A percentile compares a stretch with the other conserved stretches of the same genome.
Conservation (phyloP, 2,329 filamentous ascomycete species). For the Monilinia fructicola region DNA sequence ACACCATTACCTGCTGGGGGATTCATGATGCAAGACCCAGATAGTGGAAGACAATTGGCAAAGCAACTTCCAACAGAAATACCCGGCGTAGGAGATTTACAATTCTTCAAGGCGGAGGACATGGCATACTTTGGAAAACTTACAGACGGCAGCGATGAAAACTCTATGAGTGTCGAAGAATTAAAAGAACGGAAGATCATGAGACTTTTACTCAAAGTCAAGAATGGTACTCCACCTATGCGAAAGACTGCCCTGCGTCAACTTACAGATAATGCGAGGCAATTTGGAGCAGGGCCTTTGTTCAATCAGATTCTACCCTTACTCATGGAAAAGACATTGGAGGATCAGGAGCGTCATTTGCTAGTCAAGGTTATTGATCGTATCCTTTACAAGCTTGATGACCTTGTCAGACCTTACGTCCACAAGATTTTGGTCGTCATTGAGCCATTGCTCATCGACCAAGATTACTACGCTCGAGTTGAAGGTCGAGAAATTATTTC, state of each 20-base stretch:
- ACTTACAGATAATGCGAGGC: constrained; percentile 93
- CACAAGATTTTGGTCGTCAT: constrained; percentile 99
- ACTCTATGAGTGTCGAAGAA: constrained; percentile 87
- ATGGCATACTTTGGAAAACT: constrained; percentile 99
- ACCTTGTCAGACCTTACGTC: constrained; percentile 91
- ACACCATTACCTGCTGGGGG: constrained; percentile 74
- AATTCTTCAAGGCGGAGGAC: constrained; percentile 98
- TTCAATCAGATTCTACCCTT: constrained; percentile 97
- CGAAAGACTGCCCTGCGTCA: constrained; percentile 96
- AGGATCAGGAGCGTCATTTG: constrained; percentile 96
- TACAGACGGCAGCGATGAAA: constrained; percentile 91
- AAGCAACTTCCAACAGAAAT: constrained; percentile 95
- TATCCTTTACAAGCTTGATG: constrained; percentile 97
- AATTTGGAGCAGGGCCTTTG: constrained; percentile 88
- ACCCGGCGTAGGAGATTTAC: constrained; percentile 89
- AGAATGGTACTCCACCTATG: constrained; percentile 98
- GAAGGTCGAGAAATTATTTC: constrained; percentile 99
- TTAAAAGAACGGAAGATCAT: constrained; percentile 98
- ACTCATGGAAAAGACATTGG: constrained; percentile 96
- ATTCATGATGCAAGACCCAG: constrained; percentile 97
- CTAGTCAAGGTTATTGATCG: constrained; percentile 99
- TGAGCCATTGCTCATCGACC: constrained; percentile 97
- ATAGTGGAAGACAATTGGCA: constrained; percentile 76
- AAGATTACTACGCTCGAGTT: constrained; percentile 98
- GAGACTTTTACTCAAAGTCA: constrained; percentile 93